phyloP scores from a whole-genome alignment of 2,329 filamentous ascomycete species.

The Ceratocystiopsis sp. region DNA sequence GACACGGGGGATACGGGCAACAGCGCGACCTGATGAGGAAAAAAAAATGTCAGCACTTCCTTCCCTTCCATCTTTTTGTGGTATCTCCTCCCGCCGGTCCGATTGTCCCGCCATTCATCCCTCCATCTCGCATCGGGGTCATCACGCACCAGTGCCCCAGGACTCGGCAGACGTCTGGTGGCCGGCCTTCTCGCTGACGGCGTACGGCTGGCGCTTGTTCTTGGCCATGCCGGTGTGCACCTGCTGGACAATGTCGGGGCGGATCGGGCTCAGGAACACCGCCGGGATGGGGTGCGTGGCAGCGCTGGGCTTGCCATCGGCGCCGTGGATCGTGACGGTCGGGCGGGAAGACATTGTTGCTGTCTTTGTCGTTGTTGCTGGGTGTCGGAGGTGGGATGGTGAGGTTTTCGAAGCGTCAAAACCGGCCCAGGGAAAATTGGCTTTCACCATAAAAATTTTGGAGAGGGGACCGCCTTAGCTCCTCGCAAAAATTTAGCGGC shows the following conservation, averaged over 20 bases:
- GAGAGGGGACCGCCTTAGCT: not conserved
- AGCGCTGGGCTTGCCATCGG: constrained; percentile 84
- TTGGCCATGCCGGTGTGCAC: constrained; percentile 99
- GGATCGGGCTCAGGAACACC: constrained; percentile 95
- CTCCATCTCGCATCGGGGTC: not conserved
- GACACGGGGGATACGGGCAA: constrained; percentile 99
- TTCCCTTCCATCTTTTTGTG: not conserved
- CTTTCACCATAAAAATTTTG: constrained; percentile 1
- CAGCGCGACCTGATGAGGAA: constrained; percentile 64
- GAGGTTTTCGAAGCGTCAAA: not conserved
- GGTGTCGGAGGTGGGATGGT: too few relatives aligned
- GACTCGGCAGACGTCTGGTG: constrained; percentile 99
- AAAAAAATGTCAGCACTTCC: not conserved
- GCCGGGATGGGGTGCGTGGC: constrained; percentile 83
- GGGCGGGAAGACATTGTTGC: constrained; percentile 75
- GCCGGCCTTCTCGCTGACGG: constrained; percentile 99
- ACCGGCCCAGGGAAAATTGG: not conserved
- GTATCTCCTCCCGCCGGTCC: not conserved
- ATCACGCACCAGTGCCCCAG: constrained; percentile 87
- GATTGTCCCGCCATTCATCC: too few relatives aligned
- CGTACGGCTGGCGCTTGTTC: constrained; percentile 99
- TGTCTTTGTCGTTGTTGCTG: not conserved
- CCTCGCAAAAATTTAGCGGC: not conserved
- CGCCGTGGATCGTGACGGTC: constrained; percentile 92
- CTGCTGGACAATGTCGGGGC: constrained; percentile 97